A percentile compares a stretch with the other conserved stretches of the same genome.
Evolutionary conservation across 2,329 filamentous ascomycete species (phyloP).

Genomic region (Fusarium sulawesiense): DNA sequence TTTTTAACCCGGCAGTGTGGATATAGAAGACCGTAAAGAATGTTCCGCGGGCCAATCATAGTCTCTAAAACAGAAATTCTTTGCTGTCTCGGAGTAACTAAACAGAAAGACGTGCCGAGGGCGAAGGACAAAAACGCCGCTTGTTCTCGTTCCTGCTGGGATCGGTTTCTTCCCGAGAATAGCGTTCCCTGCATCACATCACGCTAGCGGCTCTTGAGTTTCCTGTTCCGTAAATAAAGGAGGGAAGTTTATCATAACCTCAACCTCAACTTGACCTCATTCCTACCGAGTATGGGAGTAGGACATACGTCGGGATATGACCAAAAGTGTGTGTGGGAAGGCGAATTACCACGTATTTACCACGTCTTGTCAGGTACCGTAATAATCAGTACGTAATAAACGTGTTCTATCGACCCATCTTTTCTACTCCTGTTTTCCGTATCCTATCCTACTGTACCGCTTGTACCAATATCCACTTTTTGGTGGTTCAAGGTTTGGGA

Average conservation of each 20-base stretch:
- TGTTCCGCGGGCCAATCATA: neutral
- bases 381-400: neutral
- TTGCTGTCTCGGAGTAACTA: conserved; percentile 1
- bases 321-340: neutral
- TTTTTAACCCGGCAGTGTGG: neutral
- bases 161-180: conserved; percentile 5
- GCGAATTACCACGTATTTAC: neutral
- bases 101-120: neutral
- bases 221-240: neutral
- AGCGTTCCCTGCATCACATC: conserved; percentile 9
- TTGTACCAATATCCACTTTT: neutral
- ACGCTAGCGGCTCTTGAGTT: conserved; percentile 5
- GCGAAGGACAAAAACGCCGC: neutral
- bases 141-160: conserved; percentile 1
- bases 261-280: neutral
- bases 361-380: neutral
- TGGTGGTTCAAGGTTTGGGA: neutral
- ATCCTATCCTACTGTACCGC: neutral
- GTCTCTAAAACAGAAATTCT: neutral
- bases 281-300: too few species aligned
- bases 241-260: conserved; percentile 2
- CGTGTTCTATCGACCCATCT: neutral
- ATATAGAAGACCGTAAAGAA: neutral
- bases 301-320: neutral
- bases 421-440: neutral